Percentiles rank a stretch among this genome's conserved stretches.
These are phyloP conservation scores for Nakataea oryzae DNA, from an alignment of 2,329 filamentous ascomycete species.

Conservation along the genomic window DNA sequence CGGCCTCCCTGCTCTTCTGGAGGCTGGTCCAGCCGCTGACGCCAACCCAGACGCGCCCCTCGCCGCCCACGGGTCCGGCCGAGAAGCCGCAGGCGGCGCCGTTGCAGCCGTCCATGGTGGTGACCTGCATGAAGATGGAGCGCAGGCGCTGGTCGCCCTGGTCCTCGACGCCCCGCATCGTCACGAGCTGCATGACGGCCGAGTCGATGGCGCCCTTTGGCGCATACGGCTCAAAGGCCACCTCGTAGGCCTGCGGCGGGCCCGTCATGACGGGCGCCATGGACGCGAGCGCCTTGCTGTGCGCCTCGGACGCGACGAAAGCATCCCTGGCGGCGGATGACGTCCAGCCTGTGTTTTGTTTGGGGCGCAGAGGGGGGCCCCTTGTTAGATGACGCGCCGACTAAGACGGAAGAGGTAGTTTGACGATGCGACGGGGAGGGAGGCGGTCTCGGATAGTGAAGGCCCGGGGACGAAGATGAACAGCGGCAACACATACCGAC, in stretches of 20 bases:
- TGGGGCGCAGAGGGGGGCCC: conserved; percentile 3
- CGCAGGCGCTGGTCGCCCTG: conserved; percentile 20
- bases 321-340: conserved; percentile 10
- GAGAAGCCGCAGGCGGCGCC: conserved; percentile 14
- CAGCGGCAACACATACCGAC: conserved; percentile 7
- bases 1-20: conserved; percentile 13
- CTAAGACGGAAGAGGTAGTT: too few species aligned
- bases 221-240: conserved; percentile 16
- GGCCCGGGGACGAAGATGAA: too few species aligned
- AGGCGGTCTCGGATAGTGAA: too few species aligned
- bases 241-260: conserved; percentile 11
- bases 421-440: not conserved
- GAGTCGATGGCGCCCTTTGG: conserved; percentile 17
- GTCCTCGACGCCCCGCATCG: conserved; percentile 29
- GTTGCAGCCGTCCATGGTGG: conserved; percentile 13
- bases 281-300: conserved; percentile 8
- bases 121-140: conserved; percentile 11
- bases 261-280: conserved; percentile 12
- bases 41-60: conserved; percentile 13
- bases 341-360: conserved; percentile 13
- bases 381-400: too few species aligned
- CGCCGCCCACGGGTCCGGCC: conserved; percentile 7
- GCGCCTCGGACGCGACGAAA: conserved; percentile 11
- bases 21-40: conserved; percentile 14
- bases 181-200: conserved; percentile 23